Evolutionary conservation across 306 rosid species (phyloP).

Genomic region (Lathyrus tuberosus): DNA sequence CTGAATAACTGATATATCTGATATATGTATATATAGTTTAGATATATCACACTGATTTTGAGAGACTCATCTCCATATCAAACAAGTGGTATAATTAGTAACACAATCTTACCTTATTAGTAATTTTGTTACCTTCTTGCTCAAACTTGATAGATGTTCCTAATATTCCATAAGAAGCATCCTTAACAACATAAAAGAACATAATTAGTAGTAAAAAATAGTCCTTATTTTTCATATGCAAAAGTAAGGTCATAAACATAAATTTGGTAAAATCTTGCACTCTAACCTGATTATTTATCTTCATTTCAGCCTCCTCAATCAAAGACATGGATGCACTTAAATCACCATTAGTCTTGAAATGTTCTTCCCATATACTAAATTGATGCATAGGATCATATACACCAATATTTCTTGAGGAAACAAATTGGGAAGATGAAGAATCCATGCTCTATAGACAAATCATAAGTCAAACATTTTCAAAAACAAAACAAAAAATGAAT

Average conservation of each 20-base stretch:
- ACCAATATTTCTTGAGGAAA: slow-evolving; percentile 67
- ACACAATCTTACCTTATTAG: slow-evolving; percentile 40
- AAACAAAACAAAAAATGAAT: slow-evolving; percentile 28
- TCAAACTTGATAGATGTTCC: slow-evolving; percentile 44
- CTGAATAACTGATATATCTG: no score
- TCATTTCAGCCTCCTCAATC: slow-evolving; percentile 54
- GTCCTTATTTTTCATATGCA: slow-evolving; percentile 1
- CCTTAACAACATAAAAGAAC: slow-evolving; percentile 32
- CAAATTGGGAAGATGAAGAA: slow-evolving; percentile 65
- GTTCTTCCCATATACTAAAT: slow-evolving; percentile 84
- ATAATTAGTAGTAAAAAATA: slow-evolving; percentile 25
- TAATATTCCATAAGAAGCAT: slow-evolving; percentile 44
- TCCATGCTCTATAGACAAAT: slow-evolving; percentile 65
- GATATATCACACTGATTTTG: neutral
- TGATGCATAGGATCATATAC: slow-evolving; percentile 83
- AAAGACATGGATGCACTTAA: slow-evolving; percentile 52
- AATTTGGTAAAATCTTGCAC: slow-evolving; percentile 41
- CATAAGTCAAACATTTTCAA: slow-evolving; percentile 35
- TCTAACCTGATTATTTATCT: slow-evolving; percentile 74
- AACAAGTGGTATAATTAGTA: neutral
- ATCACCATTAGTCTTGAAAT: slow-evolving; percentile 56
- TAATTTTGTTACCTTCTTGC: slow-evolving; percentile 36
- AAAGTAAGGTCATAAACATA: slow-evolving; percentile 15
- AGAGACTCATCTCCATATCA: neutral
- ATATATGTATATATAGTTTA: no score